These are phyloP conservation scores for Pythium dissotocum DNA, from an alignment of 352 stramenopile species.

Conservation along the genomic window DNA sequence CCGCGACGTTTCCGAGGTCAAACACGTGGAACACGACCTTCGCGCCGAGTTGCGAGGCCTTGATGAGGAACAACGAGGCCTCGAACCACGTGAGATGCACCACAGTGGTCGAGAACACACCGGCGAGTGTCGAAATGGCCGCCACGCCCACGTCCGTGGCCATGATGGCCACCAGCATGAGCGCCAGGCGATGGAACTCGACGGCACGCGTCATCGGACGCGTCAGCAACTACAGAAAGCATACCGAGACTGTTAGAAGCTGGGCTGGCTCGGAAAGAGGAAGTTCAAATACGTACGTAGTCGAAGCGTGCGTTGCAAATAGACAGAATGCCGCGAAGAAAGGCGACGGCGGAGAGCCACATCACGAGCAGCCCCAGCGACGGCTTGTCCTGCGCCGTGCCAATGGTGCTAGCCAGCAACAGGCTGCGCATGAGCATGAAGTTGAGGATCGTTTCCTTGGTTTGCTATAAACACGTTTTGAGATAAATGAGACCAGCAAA, in stretches of 20 bases:
- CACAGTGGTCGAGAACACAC: slow-evolving; percentile 52
- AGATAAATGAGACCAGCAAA: background rate
- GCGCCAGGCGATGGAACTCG: slow-evolving; percentile 59
- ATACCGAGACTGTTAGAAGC: background rate
- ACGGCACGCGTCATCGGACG: slow-evolving; percentile 55
- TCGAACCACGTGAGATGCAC: slow-evolving; percentile 80
- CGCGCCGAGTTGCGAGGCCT: slow-evolving; percentile 61
- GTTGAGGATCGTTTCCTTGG: slow-evolving; percentile 78
- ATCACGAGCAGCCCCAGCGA: slow-evolving; percentile 56
- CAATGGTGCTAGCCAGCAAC: slow-evolving; percentile 71
- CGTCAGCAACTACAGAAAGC: slow-evolving; percentile 45
- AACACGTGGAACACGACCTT: slow-evolving; percentile 72
- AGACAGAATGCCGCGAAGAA: slow-evolving; percentile 61
- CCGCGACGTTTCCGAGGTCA: slow-evolving; percentile 36
- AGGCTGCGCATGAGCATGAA: slow-evolving; percentile 76
- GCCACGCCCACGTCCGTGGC: slow-evolving; percentile 48
- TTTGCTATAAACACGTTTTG: slow-evolving; percentile 39
- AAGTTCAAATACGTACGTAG: slow-evolving; percentile 33
- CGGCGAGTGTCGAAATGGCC: slow-evolving; percentile 34
- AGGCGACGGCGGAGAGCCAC: slow-evolving; percentile 63
- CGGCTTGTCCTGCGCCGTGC: slow-evolving; percentile 34
- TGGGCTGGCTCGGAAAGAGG: background rate
- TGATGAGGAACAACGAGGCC: slow-evolving; percentile 62
- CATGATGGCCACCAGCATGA: slow-evolving; percentile 42
- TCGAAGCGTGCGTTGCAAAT: slow-evolving; percentile 69